Base-by-base conservation (phyloP, 352 stramenopile species). In the Phytophthora hybrid region DNA sequence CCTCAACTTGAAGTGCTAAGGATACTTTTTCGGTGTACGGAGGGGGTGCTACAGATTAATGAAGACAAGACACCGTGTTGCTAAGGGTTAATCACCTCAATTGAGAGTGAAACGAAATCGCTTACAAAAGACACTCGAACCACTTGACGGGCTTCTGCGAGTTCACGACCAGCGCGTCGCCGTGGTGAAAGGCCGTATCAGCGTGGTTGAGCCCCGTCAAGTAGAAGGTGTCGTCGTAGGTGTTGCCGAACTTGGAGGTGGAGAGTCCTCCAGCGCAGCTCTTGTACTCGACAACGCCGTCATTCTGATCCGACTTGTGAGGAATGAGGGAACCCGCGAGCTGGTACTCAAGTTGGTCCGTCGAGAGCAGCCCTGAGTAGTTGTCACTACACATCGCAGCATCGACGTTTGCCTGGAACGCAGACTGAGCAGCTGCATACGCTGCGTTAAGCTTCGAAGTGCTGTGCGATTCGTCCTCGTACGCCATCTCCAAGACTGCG, bases 121-220 rank as follows among this genome's bases (percentile, higher is more conserved):
- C 41, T 46, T 68, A 72, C 11, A 73, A 46, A 16, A 78, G 47
- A 29, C 74, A 82, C 47, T 79, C 71, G 47, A 82, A 82, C 74
- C 78, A 84, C 61, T 79, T 82, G 41, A 77, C 58, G 7, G 71
- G 71, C 44, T 79, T 82, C 63, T 78, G 61, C 31, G 73, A 60
- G 57, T 71, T 63, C 51, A 69, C 66, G 34, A 79, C 65, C 57
- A 77, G 69, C 2, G 62, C 79, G 70, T 86, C 79, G 58, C 76
- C 77, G 44, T 78, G 57, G 19, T 58, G 74, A 63, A 86, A 84
- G 18, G 79, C 58, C 16, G 70, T 80, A 63, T 86, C 79, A 1
- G 52, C 23, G 68, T 86, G 79, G 66, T 86, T 84, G 51, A 86
- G 61, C 11, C 69, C 62, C 4, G 73, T 73, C 11, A 78, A 26